Base-by-base conservation (phyloP, 139 green algal species). In the Pleodorina starrii region DNA sequence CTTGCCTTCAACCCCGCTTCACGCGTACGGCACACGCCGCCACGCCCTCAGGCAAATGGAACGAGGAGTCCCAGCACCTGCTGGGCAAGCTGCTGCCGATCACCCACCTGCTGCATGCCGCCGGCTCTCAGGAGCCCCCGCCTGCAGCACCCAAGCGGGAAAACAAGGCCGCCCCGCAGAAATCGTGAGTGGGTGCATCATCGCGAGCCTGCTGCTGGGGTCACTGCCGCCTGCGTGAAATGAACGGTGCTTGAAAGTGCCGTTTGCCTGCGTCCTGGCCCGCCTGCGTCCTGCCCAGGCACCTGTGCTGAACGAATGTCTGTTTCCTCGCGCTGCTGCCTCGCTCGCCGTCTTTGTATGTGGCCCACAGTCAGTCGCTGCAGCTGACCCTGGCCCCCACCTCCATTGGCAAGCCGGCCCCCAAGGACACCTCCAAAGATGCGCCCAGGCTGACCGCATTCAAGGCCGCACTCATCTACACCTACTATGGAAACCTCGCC, bases 31-130 rank as follows among this genome's bases (percentile, higher is more conserved):
- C 54, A 21, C 50, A 25, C 14, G 14, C 50, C 50, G 14, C 50
- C 14, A 21, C 69, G 32, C 17, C 32, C 72, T 19, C 74, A 82
- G 74, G 93, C 66, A 91, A 91, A 83, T 95, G 91, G 90, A 93
- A 90, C 73, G 35, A 50, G 19, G 48, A 79, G 32, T 91, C 92
- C 16, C 89, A 93, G 80, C 11, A 90, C 40, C 83, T 95, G 69
- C 92, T 95, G 19, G 83, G 83, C 83, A 51, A 77, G 73, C 89
- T 93, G 38, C 92, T 95, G 46, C 92, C 92, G 60, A 86, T 89
- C 71, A 87, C 71, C 48, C 92, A 95, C 83, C 86, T 95, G 89
- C 89, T 95, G 63, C 91, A 92, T n/a, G 89, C 92, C 54, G 89
- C 91, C 19, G 92, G 92, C 57, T 77, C 74, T 35, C 89, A 92